phyloP scores from a whole-genome alignment of 106 monocot species.

The Dendrobium huoshanense region DNA sequence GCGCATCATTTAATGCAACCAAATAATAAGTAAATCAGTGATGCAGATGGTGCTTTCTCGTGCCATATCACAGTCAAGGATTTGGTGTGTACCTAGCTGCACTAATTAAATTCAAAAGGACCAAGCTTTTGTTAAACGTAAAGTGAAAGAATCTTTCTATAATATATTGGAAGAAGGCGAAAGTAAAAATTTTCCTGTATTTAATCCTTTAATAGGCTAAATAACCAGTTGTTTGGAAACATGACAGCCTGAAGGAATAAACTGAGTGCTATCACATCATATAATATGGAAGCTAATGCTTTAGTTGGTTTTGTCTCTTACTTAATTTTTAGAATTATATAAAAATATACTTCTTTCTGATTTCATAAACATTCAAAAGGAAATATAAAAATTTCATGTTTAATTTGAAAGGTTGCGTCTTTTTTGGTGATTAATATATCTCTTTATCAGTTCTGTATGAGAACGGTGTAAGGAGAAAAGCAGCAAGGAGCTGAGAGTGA shows the following conservation, averaged over 20 bases:
- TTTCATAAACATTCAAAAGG: too few relatives aligned
- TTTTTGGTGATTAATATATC: too few relatives aligned
- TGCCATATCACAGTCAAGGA: not conserved
- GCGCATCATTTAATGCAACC: not conserved
- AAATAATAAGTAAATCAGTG: not conserved
- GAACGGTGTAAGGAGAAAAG: too few relatives aligned
- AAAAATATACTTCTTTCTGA: too few relatives aligned
- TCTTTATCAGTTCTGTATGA: too few relatives aligned
- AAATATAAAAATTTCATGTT: too few relatives aligned
- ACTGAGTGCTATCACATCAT: not conserved
- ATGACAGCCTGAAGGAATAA: not conserved
- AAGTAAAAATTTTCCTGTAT: too few relatives aligned
- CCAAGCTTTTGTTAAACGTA: not conserved
- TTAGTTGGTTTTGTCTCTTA: not conserved
- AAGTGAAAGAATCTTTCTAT: not conserved
- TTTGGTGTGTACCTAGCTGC: not conserved
- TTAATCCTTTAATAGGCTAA: not conserved
- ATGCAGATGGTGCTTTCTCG: constrained; percentile 1
- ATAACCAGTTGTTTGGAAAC: not conserved
- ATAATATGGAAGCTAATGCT: not conserved
- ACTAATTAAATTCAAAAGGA: not conserved
- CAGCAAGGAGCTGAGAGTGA: too few relatives aligned
- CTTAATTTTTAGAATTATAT: not conserved
- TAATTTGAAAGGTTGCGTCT: too few relatives aligned
- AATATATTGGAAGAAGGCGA: not conserved